These are phyloP conservation scores for Eleusine indica DNA, from an alignment of 176 grass and related monocot species.

Conservation along the genomic window DNA sequence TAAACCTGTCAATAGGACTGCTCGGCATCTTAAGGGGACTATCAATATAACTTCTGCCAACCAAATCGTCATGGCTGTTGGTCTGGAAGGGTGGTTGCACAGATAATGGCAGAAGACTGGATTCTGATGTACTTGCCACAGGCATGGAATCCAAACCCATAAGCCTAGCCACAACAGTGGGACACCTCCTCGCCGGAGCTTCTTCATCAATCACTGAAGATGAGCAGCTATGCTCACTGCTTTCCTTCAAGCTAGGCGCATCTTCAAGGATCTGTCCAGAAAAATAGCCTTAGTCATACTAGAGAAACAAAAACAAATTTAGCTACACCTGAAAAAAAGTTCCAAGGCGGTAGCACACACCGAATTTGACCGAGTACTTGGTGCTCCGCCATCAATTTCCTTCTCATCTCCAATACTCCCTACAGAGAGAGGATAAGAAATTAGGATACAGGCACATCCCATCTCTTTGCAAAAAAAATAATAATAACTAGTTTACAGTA, in stretches of 20 bases:
- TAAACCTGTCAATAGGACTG: constrained; percentile 83
- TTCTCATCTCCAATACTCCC: constrained; percentile 48
- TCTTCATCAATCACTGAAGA: constrained; percentile 75
- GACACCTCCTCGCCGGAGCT: constrained; percentile 46
- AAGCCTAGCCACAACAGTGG: constrained; percentile 83
- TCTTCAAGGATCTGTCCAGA: constrained; percentile 67
- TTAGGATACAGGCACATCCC: constrained; percentile 1
- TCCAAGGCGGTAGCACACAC: constrained; percentile 32
- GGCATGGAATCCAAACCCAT: constrained; percentile 97
- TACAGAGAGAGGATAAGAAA: constrained; percentile 18
- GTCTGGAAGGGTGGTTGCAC: constrained; percentile 27
- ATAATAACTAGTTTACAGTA: neutral
- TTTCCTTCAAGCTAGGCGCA: constrained; percentile 57
- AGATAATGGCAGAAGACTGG: constrained; percentile 40
- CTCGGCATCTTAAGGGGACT: constrained; percentile 73
- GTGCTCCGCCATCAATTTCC: constrained; percentile 37
- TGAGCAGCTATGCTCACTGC: constrained; percentile 66
- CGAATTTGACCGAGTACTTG: constrained; percentile 43
- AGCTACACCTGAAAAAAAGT: neutral
- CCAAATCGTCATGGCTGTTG: constrained; percentile 35
- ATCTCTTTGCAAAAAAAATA: constrained; percentile 6
- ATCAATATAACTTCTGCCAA: constrained; percentile 40
- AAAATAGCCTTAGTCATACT: constrained; percentile 9
- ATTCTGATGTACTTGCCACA: constrained; percentile 40
- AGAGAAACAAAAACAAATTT: neutral